Evolutionary conservation across 768 basidiomycete genomes (phyloP), one percentile per base, ranked within the genome.

Genomic region (Tephrocybe sp.): DNA sequence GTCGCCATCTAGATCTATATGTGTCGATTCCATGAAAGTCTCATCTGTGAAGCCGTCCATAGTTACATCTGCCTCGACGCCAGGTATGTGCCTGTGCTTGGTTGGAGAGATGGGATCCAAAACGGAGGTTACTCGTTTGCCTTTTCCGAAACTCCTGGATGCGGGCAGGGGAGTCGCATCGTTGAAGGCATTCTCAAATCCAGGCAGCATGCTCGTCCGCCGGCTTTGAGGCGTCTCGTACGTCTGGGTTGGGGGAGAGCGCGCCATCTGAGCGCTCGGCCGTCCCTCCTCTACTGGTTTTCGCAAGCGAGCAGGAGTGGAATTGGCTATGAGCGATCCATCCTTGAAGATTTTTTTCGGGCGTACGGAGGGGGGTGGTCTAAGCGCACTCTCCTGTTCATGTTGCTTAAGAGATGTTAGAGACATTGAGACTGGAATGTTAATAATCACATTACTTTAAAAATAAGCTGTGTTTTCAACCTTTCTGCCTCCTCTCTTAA

Each of bases 401-500:
- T 84, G 85, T 76, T 84, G 84, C 87, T 88, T 56, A 32, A 57
- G 33, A 20, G 15, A 10, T 10, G 5, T 24, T 14, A 36, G 8
- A 36, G 34, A 18, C n/a, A 45, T 32, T 28, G 25, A 41, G 15
- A n/a, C n/a, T n/a, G 3, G 1, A 41, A 37, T 47, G 11, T 11
- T 12, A 40, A 5, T 54, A 45, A 48, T 20, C 17, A 57, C 32
- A 46, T n/a, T 68, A 86, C 88, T 68, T 80, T 86, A 73, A 91
- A 90, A 20, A 76, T 72, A 38, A 80, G 78, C 51, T 87, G 81
- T 1, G 88, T 87, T 59, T 78, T 84, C 48, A 88, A 60, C 10
- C 84, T 79, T 63, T 90, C 88, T 55, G 84, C 74, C 58, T 90
- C 86, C 50, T 78, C 81, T 58, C 82, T 82, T 68, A 83, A 71